Conservation (phyloP, 441 rosid genomes). For the Rhodomyrtus psidioides region DNA sequence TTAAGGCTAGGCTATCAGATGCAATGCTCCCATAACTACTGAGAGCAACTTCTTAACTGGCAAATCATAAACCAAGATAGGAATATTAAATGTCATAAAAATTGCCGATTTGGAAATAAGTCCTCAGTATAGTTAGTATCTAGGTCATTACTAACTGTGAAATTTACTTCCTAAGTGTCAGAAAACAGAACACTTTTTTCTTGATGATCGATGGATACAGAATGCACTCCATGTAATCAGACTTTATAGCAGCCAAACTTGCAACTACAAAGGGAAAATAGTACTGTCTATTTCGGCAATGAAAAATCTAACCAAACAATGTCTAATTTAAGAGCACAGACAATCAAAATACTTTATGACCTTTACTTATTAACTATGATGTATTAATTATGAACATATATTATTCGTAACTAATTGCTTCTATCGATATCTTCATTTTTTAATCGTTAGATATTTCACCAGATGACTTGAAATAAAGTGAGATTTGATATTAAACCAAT, state of each 20-base stretch:
- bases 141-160: neutral
- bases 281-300: neutral
- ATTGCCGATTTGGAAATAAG: neutral
- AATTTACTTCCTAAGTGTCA: neutral
- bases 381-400: neutral
- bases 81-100: neutral
- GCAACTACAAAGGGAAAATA: neutral
- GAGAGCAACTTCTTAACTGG: neutral
- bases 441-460: neutral
- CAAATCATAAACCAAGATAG: neutral
- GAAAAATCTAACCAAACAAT: neutral
- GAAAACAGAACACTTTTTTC: neutral
- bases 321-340: neutral
- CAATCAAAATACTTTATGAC: neutral
- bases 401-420: neutral
- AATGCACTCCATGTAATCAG: neutral
- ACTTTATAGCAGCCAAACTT: neutral
- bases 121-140: neutral
- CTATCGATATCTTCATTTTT: neutral
- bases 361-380: neutral
- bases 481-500: neutral
- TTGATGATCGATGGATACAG: neutral
- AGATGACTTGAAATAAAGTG: neutral
- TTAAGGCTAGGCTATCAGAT: neutral
- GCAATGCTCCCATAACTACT: neutral